Base-by-base conservation (phyloP, 371 early-diverging fungal species). In the Mortierella sp. region DNA sequence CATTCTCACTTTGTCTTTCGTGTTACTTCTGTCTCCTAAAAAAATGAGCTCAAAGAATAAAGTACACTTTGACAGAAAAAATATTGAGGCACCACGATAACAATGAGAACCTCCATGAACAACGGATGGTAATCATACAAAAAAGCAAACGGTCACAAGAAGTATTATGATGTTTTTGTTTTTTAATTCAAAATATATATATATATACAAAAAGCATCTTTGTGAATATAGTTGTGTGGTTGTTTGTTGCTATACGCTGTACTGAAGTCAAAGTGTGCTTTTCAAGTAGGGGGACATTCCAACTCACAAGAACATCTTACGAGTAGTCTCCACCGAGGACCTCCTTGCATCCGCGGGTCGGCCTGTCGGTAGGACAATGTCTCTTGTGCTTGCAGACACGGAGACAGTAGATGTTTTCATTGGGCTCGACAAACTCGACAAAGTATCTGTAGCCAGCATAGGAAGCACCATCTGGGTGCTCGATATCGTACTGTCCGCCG, bases 291-390 rank as follows among this genome's bases (percentile, higher is more conserved):
- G 42, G 42, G 42, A 38, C 42, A 38, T 38, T 38, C 42, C 42
- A 1, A 38, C 42, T 38, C 42, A 5, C 42, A 48, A 48, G 48
- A 14, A 48, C 9, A 14, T 11, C 13, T 74, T 79, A 83, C 1
- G 68, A 52, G 68, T 92, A 93, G 70, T 91, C 89, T 52, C 92
- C 34, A 38, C 91, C 91, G 54, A 93, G 81, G 71, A 93, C 88
- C 42, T 74, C 76, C n/a, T 82, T 81, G 71, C 93, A 93, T 13
- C 93, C 93, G 11, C 88, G 81, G 75, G 91, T 88, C 44, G 91
- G 90, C 63, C 84, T 88, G 80, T 91, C 88, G 70, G 89, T 87
- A 65, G 91, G 90, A 80, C 93, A 93, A 45, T 87, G 83, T 31
- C 21, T 38, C 45, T 83, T 76, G 72, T 88, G 82, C 54, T 89